Conservation (phyloP, 257 asterid genomes). For the Nicotiana noctiflora region DNA sequence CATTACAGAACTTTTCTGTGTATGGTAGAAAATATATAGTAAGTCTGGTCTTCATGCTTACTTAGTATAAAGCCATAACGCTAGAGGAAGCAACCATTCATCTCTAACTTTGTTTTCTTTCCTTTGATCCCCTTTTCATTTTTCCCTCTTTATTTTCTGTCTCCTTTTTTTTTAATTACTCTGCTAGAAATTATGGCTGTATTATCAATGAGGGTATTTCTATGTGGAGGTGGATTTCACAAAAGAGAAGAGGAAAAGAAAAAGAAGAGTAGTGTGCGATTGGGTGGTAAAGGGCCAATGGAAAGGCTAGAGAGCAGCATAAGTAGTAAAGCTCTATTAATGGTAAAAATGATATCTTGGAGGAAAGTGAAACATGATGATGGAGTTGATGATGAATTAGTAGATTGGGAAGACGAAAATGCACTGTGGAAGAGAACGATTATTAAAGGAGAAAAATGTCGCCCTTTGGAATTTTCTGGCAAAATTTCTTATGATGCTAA, state of each 20-base stretch:
- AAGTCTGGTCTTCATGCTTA: neutral
- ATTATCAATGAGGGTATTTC: constrained; percentile 20
- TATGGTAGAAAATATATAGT: neutral
- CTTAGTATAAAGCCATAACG: neutral
- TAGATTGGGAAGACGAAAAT: constrained; percentile 24
- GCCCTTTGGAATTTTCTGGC: constrained; percentile 69
- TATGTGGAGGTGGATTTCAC: constrained; percentile 42
- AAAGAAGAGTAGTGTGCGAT: constrained; percentile 19
- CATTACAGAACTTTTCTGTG: neutral
- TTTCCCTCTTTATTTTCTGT: neutral
- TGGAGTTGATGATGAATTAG: constrained; percentile 13
- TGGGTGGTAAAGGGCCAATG: constrained; percentile 30
- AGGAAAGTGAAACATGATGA: constrained; percentile 35
- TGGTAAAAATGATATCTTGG: constrained; percentile 64
- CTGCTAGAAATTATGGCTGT: constrained; percentile 24
- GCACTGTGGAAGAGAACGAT: constrained; percentile 72
- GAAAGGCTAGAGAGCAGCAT: constrained; percentile 37
- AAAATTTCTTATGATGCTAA: constrained; percentile 57
- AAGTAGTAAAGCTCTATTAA: constrained; percentile 49
- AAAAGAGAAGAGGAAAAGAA: neutral
- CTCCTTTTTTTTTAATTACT: constrained; percentile 8
- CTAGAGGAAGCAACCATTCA: neutral
- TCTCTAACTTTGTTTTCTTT: neutral
- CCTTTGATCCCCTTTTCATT: neutral
- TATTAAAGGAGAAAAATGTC: constrained; percentile 68